phyloP scores from a whole-genome alignment of 768 basidiomycete genomes.

The Tricholoma saponaceum region DNA sequence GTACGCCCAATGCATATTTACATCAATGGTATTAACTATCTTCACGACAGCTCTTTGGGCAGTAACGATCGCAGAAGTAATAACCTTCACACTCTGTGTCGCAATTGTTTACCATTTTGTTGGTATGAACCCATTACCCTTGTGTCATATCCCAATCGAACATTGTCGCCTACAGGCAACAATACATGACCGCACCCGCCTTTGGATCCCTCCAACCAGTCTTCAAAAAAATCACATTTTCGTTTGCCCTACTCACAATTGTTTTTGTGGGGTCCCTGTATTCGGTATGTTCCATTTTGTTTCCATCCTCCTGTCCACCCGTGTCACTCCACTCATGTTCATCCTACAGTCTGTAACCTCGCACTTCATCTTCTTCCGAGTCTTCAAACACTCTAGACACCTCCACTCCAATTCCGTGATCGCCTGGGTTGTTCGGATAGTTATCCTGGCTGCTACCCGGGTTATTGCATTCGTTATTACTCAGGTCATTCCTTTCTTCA shows the following conservation, averaged over 20 bases:
- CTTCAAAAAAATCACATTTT: slow-evolving; percentile 40
- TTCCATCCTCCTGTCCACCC: not conserved
- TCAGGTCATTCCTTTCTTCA: slow-evolving; percentile 34
- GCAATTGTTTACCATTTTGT: slow-evolving; percentile 38
- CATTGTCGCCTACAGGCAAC: slow-evolving; percentile 14
- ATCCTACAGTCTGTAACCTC: slow-evolving; percentile 31
- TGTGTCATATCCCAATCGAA: not conserved
- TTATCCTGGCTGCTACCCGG: slow-evolving; percentile 29
- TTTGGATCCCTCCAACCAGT: slow-evolving; percentile 35
- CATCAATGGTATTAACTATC: not conserved
- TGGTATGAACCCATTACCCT: not conserved
- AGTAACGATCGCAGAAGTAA: slow-evolving; percentile 37
- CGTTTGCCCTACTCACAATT: slow-evolving; percentile 43
- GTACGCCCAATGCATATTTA: slow-evolving; percentile 9
- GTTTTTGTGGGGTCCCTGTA: slow-evolving; percentile 42
- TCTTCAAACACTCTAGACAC: slow-evolving; percentile 35
- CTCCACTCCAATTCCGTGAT: slow-evolving; percentile 28
- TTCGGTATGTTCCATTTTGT: slow-evolving; percentile 23
- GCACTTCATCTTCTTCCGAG: slow-evolving; percentile 42
- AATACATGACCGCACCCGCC: slow-evolving; percentile 42
- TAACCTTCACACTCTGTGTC: slow-evolving; percentile 41
- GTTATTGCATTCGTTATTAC: slow-evolving; percentile 29
- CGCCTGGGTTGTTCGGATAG: slow-evolving; percentile 28
- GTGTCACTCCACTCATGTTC: not conserved
- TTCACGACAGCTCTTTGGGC: slow-evolving; percentile 33